phyloP scores from a whole-genome alignment of 169 alveolate species.

The Besnoitia besnoiti region DNA sequence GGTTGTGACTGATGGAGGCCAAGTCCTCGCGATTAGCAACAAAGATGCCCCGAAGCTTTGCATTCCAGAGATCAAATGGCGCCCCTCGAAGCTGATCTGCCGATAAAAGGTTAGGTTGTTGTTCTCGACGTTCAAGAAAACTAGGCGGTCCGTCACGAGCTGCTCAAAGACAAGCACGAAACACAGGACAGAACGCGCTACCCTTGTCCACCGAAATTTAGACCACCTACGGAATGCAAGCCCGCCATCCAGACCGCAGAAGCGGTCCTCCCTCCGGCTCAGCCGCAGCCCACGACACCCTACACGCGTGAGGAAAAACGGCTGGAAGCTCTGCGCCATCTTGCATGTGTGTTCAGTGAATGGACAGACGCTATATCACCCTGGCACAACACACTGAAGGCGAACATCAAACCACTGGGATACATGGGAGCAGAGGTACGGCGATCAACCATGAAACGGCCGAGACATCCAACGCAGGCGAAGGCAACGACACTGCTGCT shows the following conservation, averaged over 20 bases:
- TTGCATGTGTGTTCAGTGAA: too few relatives aligned
- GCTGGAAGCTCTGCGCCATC: too few relatives aligned
- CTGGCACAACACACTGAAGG: too few relatives aligned
- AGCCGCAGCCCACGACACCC: too few relatives aligned
- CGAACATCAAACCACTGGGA: too few relatives aligned
- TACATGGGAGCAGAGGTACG: too few relatives aligned
- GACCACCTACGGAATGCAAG: background rate
- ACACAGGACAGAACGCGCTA: background rate
- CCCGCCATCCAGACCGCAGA: background rate
- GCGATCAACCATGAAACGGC: too few relatives aligned
- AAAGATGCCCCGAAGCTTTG: slow-evolving; percentile 37
- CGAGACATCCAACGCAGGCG: too few relatives aligned
- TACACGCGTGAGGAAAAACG: too few relatives aligned
- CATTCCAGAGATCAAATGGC: slow-evolving; percentile 53
- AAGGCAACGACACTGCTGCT: too few relatives aligned
- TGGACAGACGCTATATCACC: too few relatives aligned
- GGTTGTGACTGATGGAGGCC: slow-evolving; percentile 48
- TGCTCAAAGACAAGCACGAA: slow-evolving; percentile 6
- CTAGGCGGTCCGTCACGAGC: slow-evolving; percentile 63
- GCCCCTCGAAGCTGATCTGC: slow-evolving; percentile 52
- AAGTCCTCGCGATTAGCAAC: slow-evolving; percentile 52
- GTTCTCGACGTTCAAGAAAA: slow-evolving; percentile 43
- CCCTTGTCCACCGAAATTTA: background rate
- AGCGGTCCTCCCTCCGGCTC: background rate
- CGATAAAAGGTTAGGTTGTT: slow-evolving; percentile 35